These are phyloP conservation scores for Leishmania aethiopica DNA, from an alignment of 208 protist genomes.

Conservation along the genomic window DNA sequence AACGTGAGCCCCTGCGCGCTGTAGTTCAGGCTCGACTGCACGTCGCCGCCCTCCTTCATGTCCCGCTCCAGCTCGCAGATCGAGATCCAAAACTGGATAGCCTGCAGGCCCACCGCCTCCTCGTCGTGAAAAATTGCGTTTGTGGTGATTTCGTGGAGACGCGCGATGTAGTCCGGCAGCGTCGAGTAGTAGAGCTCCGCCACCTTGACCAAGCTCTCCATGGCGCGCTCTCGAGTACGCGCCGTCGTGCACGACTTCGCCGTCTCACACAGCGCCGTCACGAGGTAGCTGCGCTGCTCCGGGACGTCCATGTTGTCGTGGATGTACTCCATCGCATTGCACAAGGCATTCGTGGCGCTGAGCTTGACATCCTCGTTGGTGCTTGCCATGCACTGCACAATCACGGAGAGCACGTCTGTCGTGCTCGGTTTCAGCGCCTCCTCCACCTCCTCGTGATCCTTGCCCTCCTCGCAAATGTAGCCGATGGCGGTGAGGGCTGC, in stretches of 20 bases:
- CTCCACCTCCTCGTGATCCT: constrained; percentile 70
- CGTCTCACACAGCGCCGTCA: constrained; percentile 89
- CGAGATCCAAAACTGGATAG: constrained; percentile 97
- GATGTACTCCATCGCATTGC: constrained; percentile 97
- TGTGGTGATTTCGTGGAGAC: constrained; percentile 89
- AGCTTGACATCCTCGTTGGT: constrained; percentile 80
- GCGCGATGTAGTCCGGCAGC: constrained; percentile 93
- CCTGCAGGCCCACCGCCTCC: constrained; percentile 93
- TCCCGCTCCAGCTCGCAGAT: constrained; percentile 95
- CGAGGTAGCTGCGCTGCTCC: constrained; percentile 90
- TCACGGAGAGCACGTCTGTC: constrained; percentile 90
- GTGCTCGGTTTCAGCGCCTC: constrained; percentile 69
- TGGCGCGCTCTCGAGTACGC: constrained; percentile 83
- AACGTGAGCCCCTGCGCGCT: constrained; percentile 75
- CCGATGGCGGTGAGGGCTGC: constrained; percentile 95
- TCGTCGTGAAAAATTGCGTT: constrained; percentile 90
- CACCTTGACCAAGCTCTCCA: constrained; percentile 95
- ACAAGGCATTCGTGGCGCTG: constrained; percentile 93
- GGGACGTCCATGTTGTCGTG: constrained; percentile 93
- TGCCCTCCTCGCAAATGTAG: constrained; percentile 97
- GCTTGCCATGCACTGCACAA: constrained; percentile 91
- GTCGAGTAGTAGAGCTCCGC: constrained; percentile 96
- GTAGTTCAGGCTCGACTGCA: constrained; percentile 72
- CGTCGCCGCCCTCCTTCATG: constrained; percentile 70
- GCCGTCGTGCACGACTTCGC: constrained; percentile 34